Base-by-base conservation (phyloP, 192 early-diverging fungal species). In the Blastocladiella britannica region DNA sequence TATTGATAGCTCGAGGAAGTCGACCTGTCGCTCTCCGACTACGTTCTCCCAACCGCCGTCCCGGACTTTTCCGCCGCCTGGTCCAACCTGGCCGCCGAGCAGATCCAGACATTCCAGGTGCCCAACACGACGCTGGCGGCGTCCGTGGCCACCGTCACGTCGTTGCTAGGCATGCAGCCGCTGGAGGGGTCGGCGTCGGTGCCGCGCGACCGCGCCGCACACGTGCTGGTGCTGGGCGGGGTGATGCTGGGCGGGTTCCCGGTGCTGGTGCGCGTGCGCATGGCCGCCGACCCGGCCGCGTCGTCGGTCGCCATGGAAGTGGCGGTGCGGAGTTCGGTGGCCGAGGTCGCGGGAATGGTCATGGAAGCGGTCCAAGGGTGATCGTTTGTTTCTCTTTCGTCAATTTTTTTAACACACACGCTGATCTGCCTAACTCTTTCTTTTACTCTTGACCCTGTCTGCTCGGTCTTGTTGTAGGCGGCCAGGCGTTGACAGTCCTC, bases 281-380 rank as follows among this genome's bases (percentile, higher is more conserved):
- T 96, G 89, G 86, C 87, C 23, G 85, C 79, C 58, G 82, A 82
- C 43, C 78, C 81, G 37, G 69, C 79, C 23, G 68, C 81, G 8
- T 20, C 12, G 0, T 92, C 91, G 2, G 91, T 98, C 25, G 89
- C 89, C 3, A 77, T 98, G 77, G 89, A 98, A 66, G 64, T 98
- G 53, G 80, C 83, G 0, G 84, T 87, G 28, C 79, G 91, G 62
- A 81, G 82, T 65, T 66, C 73, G 55, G 77, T 82, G 58, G 62
- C 62, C 18, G 70, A 72, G 31, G 72, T 91, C 29, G 78, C 79
- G 56, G 76, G 82, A 68, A 72, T 78, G 53, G 74, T 97, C 47
- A 82, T 86, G 53, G 77, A 82, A 18, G 82, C 87, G 8, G 83
- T 97, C 15, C 37, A 47, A 20, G 37, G 37, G 37, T 47, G 37